Conservation (phyloP, 1,284 basidiomycete genomes). For the Sanghuangporus weigelae region DNA sequence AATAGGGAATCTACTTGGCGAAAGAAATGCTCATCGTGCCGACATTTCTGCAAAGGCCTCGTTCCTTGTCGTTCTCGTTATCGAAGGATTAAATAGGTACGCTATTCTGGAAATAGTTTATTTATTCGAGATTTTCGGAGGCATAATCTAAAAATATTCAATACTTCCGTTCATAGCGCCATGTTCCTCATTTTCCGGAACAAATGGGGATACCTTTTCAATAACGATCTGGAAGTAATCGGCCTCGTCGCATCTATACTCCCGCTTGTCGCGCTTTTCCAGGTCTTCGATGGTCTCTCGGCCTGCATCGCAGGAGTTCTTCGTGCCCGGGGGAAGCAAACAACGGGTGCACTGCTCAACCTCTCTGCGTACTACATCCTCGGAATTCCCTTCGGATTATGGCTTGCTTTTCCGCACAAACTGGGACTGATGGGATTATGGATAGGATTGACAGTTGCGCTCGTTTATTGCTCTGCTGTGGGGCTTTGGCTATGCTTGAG, state of each 20-base stretch:
- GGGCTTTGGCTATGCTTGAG: constrained; percentile 57
- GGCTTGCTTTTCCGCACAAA: constrained; percentile 50
- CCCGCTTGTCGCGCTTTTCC: constrained; percentile 77
- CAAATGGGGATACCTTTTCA: constrained; percentile 81
- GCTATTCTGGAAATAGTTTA: constrained; percentile 17
- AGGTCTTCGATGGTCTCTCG: constrained; percentile 67
- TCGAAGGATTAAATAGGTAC: constrained; percentile 62
- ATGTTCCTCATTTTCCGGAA: constrained; percentile 71
- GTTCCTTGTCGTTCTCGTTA: constrained; percentile 46
- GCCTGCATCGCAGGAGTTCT: constrained; percentile 69
- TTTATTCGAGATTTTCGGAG: neutral
- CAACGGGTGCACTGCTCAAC: constrained; percentile 61
- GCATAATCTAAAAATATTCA: too few relatives aligned
- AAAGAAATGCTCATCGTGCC: constrained; percentile 63
- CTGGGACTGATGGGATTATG: constrained; percentile 63
- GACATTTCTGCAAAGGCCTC: constrained; percentile 56
- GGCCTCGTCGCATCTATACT: constrained; percentile 63
- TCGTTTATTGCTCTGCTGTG: constrained; percentile 54
- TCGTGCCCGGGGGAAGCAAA: constrained; percentile 59
- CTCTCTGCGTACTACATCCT: constrained; percentile 65
- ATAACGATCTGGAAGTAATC: constrained; percentile 52
- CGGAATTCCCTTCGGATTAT: constrained; percentile 66
- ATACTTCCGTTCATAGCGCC: constrained; percentile 33
- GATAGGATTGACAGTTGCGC: constrained; percentile 68
- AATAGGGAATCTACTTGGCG: constrained; percentile 82